Base-by-base conservation (phyloP, 1,284 basidiomycete genomes). In the Pisolithus thermaeus region DNA sequence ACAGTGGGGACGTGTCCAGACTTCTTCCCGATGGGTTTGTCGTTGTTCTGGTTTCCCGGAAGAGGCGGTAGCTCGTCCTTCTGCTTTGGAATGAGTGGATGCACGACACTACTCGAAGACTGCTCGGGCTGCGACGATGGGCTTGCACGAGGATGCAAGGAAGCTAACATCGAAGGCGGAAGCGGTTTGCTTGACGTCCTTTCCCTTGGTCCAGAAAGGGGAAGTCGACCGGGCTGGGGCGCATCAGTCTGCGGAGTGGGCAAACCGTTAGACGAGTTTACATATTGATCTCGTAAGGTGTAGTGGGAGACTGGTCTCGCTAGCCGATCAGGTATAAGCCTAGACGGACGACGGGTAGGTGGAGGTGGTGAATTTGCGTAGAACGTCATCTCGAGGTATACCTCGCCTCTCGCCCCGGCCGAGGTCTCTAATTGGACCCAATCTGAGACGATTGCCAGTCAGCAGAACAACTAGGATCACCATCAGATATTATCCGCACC, bases 351-450 rank as follows among this genome's bases (percentile, higher is more conserved):
- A 32, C 73, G 75, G 7, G 62, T 67, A 38, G 75, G 60, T 8
- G 79, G 78, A 3, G 77, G 73, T 5, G 82, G 80, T 2, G 74
- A 73, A 49, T 82, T 78, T 4, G 85, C 73, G 61, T 78, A 89
- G 68, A 78, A 90, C 1, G 86, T 89, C 81, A 89, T 87, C 62
- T 89, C 86, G 30, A 89, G 74, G 61, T 86, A 89, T n/a, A 88
- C 54, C 32, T 89, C 83, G 7, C 86, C 86, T 38, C 84, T 76
- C 39, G 75, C 67, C 9, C 74, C 73, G 3, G 78, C 79, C 40
- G 80, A 74, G 9, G 76, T 68, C 50, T 77, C 71, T 20, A 90
- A 72, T 46, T 70, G 68, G 0, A 89, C 73, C 86, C 87, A 90
- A 58, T 90, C 86, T 89, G 52, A 47, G 37, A 46, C 42, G 50